Evolutionary conservation across 2,329 filamentous ascomycete genomes (phyloP).

Genomic region (Stagonosporopsis cucurbitacearum): DNA sequence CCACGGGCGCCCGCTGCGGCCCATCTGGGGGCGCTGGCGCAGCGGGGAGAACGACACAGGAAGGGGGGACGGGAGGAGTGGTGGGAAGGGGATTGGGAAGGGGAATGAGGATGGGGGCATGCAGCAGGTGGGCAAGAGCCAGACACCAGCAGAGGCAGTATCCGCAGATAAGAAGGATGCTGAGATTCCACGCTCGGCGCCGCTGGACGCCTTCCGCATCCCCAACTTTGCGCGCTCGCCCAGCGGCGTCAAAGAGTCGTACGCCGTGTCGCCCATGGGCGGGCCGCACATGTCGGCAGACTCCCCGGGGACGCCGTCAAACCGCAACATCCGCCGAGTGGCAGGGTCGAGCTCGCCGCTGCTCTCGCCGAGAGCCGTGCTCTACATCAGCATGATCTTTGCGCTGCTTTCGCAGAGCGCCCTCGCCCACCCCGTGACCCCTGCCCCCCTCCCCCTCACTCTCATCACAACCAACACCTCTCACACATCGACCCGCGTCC

Average conservation of each 20-base stretch:
- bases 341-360: slow-evolving; percentile 52
- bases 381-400: slow-evolving; percentile 55
- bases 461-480: slow-evolving; percentile 25
- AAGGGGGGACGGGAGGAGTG: slow-evolving; percentile 28
- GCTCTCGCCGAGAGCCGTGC: slow-evolving; percentile 54
- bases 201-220: slow-evolving; percentile 46
- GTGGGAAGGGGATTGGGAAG: slow-evolving; percentile 23
- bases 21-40: slow-evolving; percentile 39
- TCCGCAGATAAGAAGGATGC: slow-evolving; percentile 17
- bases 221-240: slow-evolving; percentile 48
- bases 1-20: slow-evolving; percentile 55
- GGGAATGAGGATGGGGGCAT: slow-evolving; percentile 33
- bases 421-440: slow-evolving; percentile 30
- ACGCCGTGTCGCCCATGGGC: slow-evolving; percentile 26
- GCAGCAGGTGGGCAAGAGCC: slow-evolving; percentile 35
- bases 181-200: slow-evolving; percentile 35
- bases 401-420: slow-evolving; percentile 48
- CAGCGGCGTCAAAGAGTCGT: slow-evolving; percentile 34
- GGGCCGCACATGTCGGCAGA: neutral
- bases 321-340: slow-evolving; percentile 42
- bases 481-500: slow-evolving; percentile 7
- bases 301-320: slow-evolving; percentile 27
- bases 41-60: slow-evolving; percentile 25
- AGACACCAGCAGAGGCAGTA: slow-evolving; percentile 5
- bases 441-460: slow-evolving; percentile 23